Conservation (phyloP, 331 rosid genomes). For the Pyrus hybrid region DNA sequence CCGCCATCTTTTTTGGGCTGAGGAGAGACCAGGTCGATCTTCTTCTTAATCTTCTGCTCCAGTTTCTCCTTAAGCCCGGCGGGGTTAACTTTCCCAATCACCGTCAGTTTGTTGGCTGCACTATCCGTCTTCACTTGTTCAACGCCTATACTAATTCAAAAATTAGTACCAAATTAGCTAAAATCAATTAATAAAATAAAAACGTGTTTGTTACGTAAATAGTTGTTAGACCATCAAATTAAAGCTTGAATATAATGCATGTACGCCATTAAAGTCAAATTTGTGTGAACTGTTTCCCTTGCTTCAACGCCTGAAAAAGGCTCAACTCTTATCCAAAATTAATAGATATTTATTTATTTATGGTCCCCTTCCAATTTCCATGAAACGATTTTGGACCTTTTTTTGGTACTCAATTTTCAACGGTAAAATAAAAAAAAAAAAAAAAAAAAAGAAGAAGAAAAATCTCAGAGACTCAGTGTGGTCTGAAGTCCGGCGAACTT, state of each 20-base stretch:
- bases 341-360: no score
- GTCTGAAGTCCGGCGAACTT: neutral
- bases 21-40: conserved; percentile 61
- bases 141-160: conserved; percentile 43
- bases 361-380: no score
- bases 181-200: neutral
- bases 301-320: neutral
- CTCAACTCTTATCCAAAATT: neutral
- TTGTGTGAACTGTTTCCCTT: neutral
- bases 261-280: neutral
- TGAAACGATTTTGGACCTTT: no score
- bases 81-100: conserved; percentile 64
- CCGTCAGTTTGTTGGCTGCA: conserved; percentile 49
- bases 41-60: conserved; percentile 56
- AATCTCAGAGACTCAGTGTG: neutral
- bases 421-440: no score
- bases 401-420: no score
- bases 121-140: conserved; percentile 52
- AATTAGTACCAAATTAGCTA: neutral
- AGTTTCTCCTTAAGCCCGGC: conserved; percentile 34
- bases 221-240: neutral
- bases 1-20: conserved; percentile 62
- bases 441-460: no score
- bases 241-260: neutral
- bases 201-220: neutral